phyloP scores from a whole-genome alignment of 2,329 filamentous ascomycete genomes.

The Dothiorella sarmentorum region DNA sequence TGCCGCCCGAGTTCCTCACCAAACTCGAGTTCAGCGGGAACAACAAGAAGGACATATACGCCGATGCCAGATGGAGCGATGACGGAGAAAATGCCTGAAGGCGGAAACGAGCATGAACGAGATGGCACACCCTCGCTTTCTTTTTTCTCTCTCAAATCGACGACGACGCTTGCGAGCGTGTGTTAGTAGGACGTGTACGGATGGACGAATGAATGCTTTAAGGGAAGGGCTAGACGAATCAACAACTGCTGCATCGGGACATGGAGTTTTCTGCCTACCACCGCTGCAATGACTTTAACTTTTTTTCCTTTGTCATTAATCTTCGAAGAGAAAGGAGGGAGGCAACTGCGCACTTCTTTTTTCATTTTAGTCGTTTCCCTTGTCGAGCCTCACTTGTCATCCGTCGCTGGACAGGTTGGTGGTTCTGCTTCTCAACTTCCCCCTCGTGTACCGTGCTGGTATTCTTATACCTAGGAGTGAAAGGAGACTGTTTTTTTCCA shows the following conservation, averaged over 20 bases:
- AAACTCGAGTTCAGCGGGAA: slow-evolving; percentile 66
- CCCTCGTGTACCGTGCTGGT: background rate
- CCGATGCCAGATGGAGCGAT: slow-evolving; percentile 16
- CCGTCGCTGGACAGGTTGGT: background rate
- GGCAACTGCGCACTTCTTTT: background rate
- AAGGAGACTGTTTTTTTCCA: background rate
- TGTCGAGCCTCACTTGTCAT: background rate
- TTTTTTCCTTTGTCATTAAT: background rate
- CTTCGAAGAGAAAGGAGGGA: no score
- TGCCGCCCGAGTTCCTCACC: slow-evolving; percentile 87
- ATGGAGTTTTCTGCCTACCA: slow-evolving; percentile 2
- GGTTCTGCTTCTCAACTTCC: background rate
- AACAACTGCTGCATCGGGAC: slow-evolving; percentile 7
- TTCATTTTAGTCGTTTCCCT: background rate
- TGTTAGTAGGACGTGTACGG: slow-evolving; percentile 4
- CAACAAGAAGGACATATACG: slow-evolving; percentile 14
- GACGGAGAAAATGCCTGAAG: slow-evolving; percentile 10
- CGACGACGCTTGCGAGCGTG: slow-evolving; percentile 1
- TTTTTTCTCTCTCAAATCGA: background rate
- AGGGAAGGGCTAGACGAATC: slow-evolving; percentile 11
- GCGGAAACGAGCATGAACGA: background rate
- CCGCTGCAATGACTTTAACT: background rate
- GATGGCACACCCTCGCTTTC: background rate
- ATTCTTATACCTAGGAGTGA: background rate
- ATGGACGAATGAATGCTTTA: background rate